Base-by-base conservation (phyloP, 805 yeast genomes). In the Candida schatavii region DNA sequence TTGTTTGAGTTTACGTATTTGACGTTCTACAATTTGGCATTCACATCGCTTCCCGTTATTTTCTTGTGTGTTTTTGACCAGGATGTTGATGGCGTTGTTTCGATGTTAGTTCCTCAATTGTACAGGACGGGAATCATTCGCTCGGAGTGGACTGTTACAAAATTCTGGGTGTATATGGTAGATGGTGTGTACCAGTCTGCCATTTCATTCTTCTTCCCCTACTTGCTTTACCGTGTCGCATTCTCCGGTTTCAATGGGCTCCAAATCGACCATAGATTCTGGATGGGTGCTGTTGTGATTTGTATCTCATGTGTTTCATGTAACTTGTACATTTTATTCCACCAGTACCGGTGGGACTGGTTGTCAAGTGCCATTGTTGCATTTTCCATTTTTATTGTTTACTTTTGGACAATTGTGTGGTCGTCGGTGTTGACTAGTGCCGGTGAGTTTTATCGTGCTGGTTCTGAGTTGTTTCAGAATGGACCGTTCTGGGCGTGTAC, bases 291-390 rank as follows among this genome's bases (percentile, higher is more conserved):
- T 0, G 64, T 76, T 38, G 88, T 83, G 41, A 80, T 86, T 1
- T 69, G 81, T 22, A 82, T 85, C 52, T 75, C 89, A 3, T 83
- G 79, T 38, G 67, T 81, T 19, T 61, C 90, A 0, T 83, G 90
- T 65, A 82, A 86, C 55, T 46, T 76, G 3, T 84, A 82, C 57
- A 74, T 85, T 42, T 56, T 82, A 49, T 59, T 82, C 47, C 88
- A 82, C 51, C 87, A 83, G 56, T 77, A 76, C 55, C 74, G 88
- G 55, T 86, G 95, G 95, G 95, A 86, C 62, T 85, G 88, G 88
- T 66, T 83, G 35, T 75, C 85, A 3, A 54, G 70, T 10, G 54
- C 82, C 41, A 73, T 83, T 44, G 74, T 77, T 41, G 66, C 68
- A 2, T 52, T 85, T 17, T 83, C 91, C 1, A 72, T 81, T 35